A percentile compares a stretch with the other conserved stretches of the same genome.
These are phyloP conservation scores for Alternaria incomplexa DNA, from an alignment of 2,329 filamentous ascomycete genomes.

Conservation along the genomic window DNA sequence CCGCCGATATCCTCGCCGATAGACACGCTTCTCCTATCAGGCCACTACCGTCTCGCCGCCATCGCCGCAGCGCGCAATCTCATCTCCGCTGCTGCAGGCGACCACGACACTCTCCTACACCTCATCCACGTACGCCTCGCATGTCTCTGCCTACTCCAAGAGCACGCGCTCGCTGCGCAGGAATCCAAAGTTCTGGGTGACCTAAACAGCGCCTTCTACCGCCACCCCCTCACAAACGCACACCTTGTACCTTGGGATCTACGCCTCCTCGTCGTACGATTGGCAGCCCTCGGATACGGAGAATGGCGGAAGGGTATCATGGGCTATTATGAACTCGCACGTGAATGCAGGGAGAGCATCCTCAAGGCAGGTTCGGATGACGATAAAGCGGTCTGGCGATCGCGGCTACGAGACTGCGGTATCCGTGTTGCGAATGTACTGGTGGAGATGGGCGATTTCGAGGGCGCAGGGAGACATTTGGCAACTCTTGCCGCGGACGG, in stretches of 20 bases:
- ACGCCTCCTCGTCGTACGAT: constrained; percentile 78
- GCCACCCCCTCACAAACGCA: constrained; percentile 54
- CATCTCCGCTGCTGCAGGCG: constrained; percentile 58
- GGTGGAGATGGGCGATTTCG: constrained; percentile 86
- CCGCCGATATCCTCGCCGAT: constrained; percentile 68
- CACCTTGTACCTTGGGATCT: constrained; percentile 84
- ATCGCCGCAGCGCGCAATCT: constrained; percentile 69
- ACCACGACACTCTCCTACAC: constrained; percentile 72
- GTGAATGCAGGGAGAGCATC: constrained; percentile 73
- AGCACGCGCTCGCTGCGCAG: constrained; percentile 61
- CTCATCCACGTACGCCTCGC: constrained; percentile 82
- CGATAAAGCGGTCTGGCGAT: constrained; percentile 71
- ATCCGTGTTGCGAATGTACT: constrained; percentile 68
- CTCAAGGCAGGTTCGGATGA: constrained; percentile 51
- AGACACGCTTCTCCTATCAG: constrained; percentile 68
- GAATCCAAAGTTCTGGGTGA: constrained; percentile 70
- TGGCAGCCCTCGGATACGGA: constrained; percentile 85
- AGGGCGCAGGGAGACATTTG: constrained; percentile 78
- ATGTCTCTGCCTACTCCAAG: constrained; percentile 80
- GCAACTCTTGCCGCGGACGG: constrained; percentile 56
- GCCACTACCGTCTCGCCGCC: constrained; percentile 82
- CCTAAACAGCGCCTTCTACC: constrained; percentile 60
- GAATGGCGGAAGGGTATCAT: constrained; percentile 86
- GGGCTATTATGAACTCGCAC: constrained; percentile 85
- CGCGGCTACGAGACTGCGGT: constrained; percentile 76